These are phyloP conservation scores for Aspergillus sparsus DNA, from an alignment of 495 filamentous ascomycete species.

Conservation along the genomic window DNA sequence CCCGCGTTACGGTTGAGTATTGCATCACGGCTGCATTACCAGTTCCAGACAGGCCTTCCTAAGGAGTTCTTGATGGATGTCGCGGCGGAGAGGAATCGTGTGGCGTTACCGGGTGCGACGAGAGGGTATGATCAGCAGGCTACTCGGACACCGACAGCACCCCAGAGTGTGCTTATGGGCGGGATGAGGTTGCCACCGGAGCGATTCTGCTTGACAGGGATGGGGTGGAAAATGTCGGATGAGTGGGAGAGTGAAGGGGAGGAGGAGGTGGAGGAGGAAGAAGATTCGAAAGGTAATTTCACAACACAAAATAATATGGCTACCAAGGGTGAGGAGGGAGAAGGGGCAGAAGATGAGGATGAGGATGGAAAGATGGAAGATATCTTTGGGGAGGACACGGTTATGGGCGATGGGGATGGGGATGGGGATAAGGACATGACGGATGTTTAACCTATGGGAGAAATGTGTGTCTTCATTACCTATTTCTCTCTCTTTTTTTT, in stretches of 20 bases:
- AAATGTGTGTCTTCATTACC: not conserved
- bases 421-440: constrained; percentile 51
- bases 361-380: constrained; percentile 65
- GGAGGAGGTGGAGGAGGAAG: constrained; percentile 49
- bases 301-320: constrained; percentile 27
- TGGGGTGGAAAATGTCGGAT: constrained; percentile 79
- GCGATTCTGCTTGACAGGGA: constrained; percentile 85
- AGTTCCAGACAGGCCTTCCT: constrained; percentile 64
- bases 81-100: constrained; percentile 77
- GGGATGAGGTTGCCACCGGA: constrained; percentile 86
- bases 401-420: constrained; percentile 49
- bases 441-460: constrained; percentile 36
- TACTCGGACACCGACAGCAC: constrained; percentile 23
- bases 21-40: constrained; percentile 61
- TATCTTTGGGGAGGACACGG: constrained; percentile 53
- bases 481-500: constrained; percentile 2
- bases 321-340: constrained; percentile 42
- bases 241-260: constrained; percentile 70
- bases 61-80: constrained; percentile 88
- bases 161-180: constrained; percentile 48
- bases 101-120: constrained; percentile 74
- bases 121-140: constrained; percentile 57
- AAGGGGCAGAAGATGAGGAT: constrained; percentile 45
- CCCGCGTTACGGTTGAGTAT: constrained; percentile 64
- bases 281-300: constrained; percentile 22